A percentile compares a stretch with the other conserved stretches of the same genome.
phyloP scores from a whole-genome alignment of 768 basidiomycete species.

The Tremella mesenterica region DNA sequence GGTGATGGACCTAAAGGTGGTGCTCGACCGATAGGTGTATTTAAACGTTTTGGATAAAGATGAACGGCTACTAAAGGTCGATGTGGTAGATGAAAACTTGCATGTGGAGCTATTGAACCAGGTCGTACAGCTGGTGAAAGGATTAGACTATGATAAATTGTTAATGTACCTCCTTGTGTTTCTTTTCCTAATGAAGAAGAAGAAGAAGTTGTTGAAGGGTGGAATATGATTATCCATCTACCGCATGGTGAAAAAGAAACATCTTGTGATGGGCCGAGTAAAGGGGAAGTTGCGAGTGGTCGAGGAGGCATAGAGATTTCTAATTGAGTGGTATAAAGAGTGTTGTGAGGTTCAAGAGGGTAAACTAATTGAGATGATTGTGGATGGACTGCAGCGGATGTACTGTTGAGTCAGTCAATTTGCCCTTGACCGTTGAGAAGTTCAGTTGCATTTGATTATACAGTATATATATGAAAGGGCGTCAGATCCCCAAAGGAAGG shows the following conservation, averaged over 20 bases:
- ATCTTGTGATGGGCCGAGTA: constrained; percentile 14
- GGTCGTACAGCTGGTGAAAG: constrained; percentile 14
- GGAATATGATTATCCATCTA: constrained; percentile 25
- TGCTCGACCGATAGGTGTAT: constrained; percentile 2
- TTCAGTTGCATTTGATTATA: too few species aligned
- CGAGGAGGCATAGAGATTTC: constrained; percentile 6
- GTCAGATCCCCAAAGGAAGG: too few species aligned
- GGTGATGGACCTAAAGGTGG: constrained; percentile 17
- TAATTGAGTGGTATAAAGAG: too few species aligned
- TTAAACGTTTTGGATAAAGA: constrained; percentile 16
- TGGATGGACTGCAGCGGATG: constrained; percentile 13
- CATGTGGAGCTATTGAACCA: constrained; percentile 9
- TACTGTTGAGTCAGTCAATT: constrained; percentile 4
- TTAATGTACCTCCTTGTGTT: constrained; percentile 21
- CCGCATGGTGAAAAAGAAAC: constrained; percentile 16
- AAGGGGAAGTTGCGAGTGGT: constrained; percentile 11
- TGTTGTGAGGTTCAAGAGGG: constrained; percentile 9
- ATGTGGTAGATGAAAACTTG: constrained; percentile 14
- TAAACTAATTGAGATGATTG: constrained; percentile 20
- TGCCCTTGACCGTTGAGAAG: too few species aligned
- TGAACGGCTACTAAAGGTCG: constrained; percentile 15
- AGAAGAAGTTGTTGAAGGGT: constrained; percentile 13
- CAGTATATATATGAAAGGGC: too few species aligned
- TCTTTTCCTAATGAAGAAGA: too few species aligned
- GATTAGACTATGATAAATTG: constrained; percentile 19